A percentile compares a stretch with the other conserved stretches of the same genome.
Conservation (phyloP, 1,284 basidiomycete species). For the Austroboletus novae-zelandiae region DNA sequence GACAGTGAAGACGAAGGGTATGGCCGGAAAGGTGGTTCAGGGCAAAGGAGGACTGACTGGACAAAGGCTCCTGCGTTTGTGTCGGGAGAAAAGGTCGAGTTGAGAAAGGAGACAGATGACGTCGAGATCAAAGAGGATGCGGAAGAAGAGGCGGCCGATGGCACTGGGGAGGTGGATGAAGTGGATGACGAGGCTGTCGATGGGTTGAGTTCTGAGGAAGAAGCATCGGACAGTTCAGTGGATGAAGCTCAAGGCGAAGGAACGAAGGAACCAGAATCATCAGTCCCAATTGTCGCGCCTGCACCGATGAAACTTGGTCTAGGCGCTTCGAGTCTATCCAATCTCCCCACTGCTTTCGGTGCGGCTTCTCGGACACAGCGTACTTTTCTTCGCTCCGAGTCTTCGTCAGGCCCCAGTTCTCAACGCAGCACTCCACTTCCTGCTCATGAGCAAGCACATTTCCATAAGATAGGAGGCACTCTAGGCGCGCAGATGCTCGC, state of each 20-base stretch:
- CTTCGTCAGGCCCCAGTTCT: conserved; percentile 39
- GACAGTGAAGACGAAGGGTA: conserved; percentile 64
- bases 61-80: conserved; percentile 82
- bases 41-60: conserved; percentile 53
- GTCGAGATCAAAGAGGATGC: conserved; percentile 39
- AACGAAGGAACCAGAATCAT: conserved; percentile 40
- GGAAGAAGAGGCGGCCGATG: conserved; percentile 35
- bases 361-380: conserved; percentile 37
- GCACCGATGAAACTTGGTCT: conserved; percentile 25
- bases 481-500: conserved; percentile 88
- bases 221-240: conserved; percentile 35
- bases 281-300: conserved; percentile 27
- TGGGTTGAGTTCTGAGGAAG: conserved; percentile 21
- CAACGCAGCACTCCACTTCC: conserved; percentile 54
- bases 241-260: conserved; percentile 41
- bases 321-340: conserved; percentile 17
- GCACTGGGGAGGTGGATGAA: conserved; percentile 43
- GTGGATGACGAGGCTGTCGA: conserved; percentile 44
- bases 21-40: conserved; percentile 23
- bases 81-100: conserved; percentile 51
- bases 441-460: conserved; percentile 70
- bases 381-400: conserved; percentile 56
- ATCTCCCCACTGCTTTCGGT: conserved; percentile 47
- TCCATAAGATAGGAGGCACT: conserved; percentile 70
- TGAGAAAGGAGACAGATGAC: conserved; percentile 43